These are phyloP conservation scores for Cydonia oblonga DNA, from an alignment of 331 rosid species.

Conservation along the genomic window DNA sequence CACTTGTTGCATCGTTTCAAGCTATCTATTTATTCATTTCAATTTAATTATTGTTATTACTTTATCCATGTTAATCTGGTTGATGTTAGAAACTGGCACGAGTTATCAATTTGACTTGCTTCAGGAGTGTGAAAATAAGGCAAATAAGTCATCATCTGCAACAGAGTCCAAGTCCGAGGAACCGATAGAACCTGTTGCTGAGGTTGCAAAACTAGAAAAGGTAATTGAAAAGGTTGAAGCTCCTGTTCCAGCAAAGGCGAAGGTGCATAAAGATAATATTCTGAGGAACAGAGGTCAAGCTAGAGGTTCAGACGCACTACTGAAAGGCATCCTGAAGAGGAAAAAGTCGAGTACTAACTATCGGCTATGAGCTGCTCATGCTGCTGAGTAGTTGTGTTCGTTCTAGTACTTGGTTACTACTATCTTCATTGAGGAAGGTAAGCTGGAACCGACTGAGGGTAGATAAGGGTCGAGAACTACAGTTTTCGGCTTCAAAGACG, in stretches of 20 bases:
- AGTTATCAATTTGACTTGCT: background rate
- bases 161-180: conserved; percentile 33
- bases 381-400: too few relatives aligned
- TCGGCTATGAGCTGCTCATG: too few relatives aligned
- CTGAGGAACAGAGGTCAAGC: conserved; percentile 37
- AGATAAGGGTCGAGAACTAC: too few relatives aligned
- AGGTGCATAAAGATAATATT: conserved; percentile 34
- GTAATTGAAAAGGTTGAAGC: conserved; percentile 13
- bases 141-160: conserved; percentile 50
- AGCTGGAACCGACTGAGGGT: too few relatives aligned
- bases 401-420: too few relatives aligned
- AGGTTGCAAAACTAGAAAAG: conserved; percentile 34
- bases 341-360: too few relatives aligned
- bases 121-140: conserved; percentile 83
- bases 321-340: too few relatives aligned
- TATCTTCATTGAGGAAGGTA: too few relatives aligned
- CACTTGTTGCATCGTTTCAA: background rate
- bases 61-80: background rate
- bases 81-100: conserved; percentile 8
- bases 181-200: conserved; percentile 23
- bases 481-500: too few relatives aligned
- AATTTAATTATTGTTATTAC: background rate
- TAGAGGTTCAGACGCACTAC: conserved; percentile 26
- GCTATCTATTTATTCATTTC: too few relatives aligned
- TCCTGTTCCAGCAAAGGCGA: conserved; percentile 33